These are phyloP conservation scores for Globisporangium viniferum DNA, from an alignment of 352 stramenopile genomes.

Conservation along the genomic window DNA sequence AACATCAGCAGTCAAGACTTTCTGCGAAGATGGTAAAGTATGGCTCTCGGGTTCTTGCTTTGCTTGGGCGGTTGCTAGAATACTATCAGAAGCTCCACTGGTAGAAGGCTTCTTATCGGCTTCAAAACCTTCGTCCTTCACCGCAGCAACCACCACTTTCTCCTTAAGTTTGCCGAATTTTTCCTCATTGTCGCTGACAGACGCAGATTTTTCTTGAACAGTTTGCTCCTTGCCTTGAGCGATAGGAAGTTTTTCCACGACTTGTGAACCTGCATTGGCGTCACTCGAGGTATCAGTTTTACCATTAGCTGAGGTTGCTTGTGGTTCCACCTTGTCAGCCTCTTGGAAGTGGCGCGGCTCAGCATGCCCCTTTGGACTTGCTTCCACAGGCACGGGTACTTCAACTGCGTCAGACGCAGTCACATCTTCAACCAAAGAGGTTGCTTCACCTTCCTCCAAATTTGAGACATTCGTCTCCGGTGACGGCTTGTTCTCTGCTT, in stretches of 20 bases:
- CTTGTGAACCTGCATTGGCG: background rate
- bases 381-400: background rate
- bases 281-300: background rate
- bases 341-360: background rate
- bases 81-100: background rate
- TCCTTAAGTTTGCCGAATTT: background rate
- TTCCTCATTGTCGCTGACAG: background rate
- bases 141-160: background rate
- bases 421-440: background rate
- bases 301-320: background rate
- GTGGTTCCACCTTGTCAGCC: background rate
- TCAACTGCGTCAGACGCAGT: background rate
- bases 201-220: background rate
- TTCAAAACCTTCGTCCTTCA: background rate
- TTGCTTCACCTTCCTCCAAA: background rate
- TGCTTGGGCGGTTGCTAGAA: background rate
- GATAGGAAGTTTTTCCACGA: background rate
- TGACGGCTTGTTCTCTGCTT: background rate
- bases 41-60: background rate
- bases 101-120: background rate
- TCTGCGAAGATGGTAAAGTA: background rate
- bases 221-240: background rate
- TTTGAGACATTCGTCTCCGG: background rate
- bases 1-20: background rate
- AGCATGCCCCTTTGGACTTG: background rate